Conservation (phyloP, 768 basidiomycete species). For the Trametes maxima region DNA sequence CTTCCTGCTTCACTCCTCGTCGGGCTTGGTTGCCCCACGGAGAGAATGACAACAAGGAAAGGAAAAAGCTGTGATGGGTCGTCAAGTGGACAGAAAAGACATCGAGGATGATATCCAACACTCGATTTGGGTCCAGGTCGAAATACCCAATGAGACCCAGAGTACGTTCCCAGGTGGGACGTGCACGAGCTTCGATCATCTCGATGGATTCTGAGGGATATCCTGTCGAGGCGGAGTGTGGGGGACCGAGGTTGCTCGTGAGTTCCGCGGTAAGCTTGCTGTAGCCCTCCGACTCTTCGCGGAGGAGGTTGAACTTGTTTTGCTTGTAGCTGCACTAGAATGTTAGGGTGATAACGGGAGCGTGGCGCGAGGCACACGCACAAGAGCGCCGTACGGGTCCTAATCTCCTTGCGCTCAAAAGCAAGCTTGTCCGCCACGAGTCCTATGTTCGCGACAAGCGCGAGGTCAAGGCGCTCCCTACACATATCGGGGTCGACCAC, state of each 20-base stretch:
- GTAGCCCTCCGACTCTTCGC: slow-evolving; percentile 98
- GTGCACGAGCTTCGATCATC: slow-evolving; percentile 64
- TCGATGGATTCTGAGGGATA: slow-evolving; percentile 60
- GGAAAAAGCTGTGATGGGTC: slow-evolving; percentile 86
- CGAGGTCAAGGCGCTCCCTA: slow-evolving; percentile 73
- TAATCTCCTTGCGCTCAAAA: slow-evolving; percentile 79
- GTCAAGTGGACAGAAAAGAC: slow-evolving; percentile 81
- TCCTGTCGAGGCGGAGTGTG: slow-evolving; percentile 70
- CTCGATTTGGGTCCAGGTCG: slow-evolving; percentile 93
- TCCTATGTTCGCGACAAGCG: slow-evolving; percentile 61
- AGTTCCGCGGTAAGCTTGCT: slow-evolving; percentile 89
- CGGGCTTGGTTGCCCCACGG: slow-evolving; percentile 66
- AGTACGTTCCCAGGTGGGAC: slow-evolving; percentile 78
- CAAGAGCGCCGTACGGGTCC: slow-evolving; percentile 81
- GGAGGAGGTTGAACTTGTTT: slow-evolving; percentile 96
- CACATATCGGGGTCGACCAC: slow-evolving; percentile 64
- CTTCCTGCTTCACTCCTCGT: slow-evolving; percentile 6
- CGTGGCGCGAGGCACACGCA: slow-evolving; percentile 42
- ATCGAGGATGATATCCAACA: slow-evolving; percentile 92
- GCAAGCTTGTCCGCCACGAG: slow-evolving; percentile 67
- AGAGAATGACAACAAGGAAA: slow-evolving; percentile 82
- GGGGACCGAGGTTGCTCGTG: slow-evolving; percentile 70
- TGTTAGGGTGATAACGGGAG: neutral
- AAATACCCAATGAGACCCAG: slow-evolving; percentile 94
- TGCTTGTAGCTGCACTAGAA: slow-evolving; percentile 79